phyloP scores from a whole-genome alignment of 306 rosid genomes.

The Carpinus viminea region DNA sequence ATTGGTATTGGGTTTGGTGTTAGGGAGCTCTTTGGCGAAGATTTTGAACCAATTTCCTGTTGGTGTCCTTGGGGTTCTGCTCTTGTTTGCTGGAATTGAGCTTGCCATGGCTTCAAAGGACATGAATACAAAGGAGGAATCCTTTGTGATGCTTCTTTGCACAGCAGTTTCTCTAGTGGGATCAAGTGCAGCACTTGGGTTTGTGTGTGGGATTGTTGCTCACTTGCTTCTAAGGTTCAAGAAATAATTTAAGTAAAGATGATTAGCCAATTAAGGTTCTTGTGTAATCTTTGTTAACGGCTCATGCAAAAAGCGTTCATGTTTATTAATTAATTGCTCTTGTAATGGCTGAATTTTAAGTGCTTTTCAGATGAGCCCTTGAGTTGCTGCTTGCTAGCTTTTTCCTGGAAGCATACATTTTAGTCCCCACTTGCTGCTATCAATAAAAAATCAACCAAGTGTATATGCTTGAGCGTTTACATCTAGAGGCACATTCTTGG shows the following conservation, averaged over 20 bases:
- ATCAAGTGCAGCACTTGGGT: conserved; percentile 69
- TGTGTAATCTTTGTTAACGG: too few relatives aligned
- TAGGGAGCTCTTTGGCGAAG: conserved; percentile 61
- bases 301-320: too few relatives aligned
- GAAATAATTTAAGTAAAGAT: too few relatives aligned
- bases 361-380: too few relatives aligned
- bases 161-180: conserved; percentile 67
- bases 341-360: too few relatives aligned
- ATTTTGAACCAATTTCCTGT: conserved; percentile 58
- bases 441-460: not conserved
- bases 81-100: conserved; percentile 74
- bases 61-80: conserved; percentile 64
- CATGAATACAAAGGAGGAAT: conserved; percentile 59
- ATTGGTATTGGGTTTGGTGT: conserved; percentile 52
- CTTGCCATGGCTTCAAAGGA: conserved; percentile 73
- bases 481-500: too few relatives aligned
- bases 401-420: too few relatives aligned
- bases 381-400: too few relatives aligned
- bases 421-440: not conserved
- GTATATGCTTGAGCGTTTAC: too few relatives aligned
- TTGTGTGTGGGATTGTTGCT: conserved; percentile 45
- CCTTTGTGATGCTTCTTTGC: conserved; percentile 58
- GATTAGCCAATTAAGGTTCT: too few relatives aligned
- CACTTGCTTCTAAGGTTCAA: too few relatives aligned
- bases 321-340: too few relatives aligned